Evolutionary conservation across 257 asterid genomes (phyloP).

Genomic region (Nicotiana attenuata): DNA sequence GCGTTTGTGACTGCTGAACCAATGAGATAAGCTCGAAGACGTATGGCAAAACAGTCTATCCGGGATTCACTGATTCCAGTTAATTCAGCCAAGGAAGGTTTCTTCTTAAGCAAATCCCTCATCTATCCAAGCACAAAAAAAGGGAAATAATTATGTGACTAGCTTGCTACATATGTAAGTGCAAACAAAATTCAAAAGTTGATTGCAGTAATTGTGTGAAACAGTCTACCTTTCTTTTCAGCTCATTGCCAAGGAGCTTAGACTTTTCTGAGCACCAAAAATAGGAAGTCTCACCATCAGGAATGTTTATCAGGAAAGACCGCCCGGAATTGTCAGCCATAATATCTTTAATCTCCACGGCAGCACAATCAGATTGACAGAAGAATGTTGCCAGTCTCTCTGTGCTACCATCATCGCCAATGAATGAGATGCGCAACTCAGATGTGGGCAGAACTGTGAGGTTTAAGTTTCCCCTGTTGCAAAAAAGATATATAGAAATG

Average conservation of each 20-base stretch:
- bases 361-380: constrained; percentile 31
- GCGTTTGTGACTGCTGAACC: constrained; percentile 46
- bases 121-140: constrained; percentile 37
- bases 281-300: constrained; percentile 40
- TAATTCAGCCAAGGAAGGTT: constrained; percentile 76
- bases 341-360: constrained; percentile 53
- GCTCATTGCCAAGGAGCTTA: constrained; percentile 62
- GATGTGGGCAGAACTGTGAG: constrained; percentile 82
- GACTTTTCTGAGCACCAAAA: constrained; percentile 86
- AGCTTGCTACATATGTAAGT: not conserved
- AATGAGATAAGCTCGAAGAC: constrained; percentile 70
- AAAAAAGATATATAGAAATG: not conserved
- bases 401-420: constrained; percentile 77
- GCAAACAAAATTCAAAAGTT: not conserved
- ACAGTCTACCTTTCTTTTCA: constrained; percentile 63
- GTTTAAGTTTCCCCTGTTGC: constrained; percentile 57
- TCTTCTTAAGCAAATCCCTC: constrained; percentile 69
- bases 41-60: constrained; percentile 63
- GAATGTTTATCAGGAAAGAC: constrained; percentile 54
- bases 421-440: constrained; percentile 70
- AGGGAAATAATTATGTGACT: not conserved
- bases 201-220: not conserved
- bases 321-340: constrained; percentile 75
- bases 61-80: constrained; percentile 84
- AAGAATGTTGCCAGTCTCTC: constrained; percentile 65